Evolutionary conservation across 2,329 filamentous ascomycete species (phyloP), one percentile per base, ranked within the genome.

Genomic region (Mollisia scopiformis): DNA sequence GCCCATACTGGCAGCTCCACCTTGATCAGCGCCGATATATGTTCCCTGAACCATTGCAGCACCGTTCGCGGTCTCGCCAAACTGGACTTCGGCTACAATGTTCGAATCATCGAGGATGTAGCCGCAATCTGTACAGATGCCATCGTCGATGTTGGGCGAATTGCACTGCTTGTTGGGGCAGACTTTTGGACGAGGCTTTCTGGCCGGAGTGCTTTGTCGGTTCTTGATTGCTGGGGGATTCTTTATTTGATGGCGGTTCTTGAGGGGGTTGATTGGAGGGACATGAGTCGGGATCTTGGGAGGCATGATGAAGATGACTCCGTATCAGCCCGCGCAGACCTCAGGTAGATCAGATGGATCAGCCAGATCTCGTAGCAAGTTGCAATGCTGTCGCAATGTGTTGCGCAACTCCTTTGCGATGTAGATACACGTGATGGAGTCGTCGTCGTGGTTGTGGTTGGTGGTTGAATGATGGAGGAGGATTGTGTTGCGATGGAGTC

Each of bases 31-130:
- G 57, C 88, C 89, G 62, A 99, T 87, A 72, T 89, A 96, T 64
- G 89, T 93, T 74, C 95, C 95, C 75, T 97, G 92, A 19, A 97
- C 92, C 54, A 96, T 85, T 55, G 94, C 93, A 52, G 91, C 92
- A 70, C 95, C 95, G 33, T 87, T 88, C 0, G 91, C 87, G 28
- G 87, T 90, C 79, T 99, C 94, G 66, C 93, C 93, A 72, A 98
- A 99, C 23, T 89, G 89, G 64, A 98, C 86, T 75, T 99, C 95
- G 52, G 92, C 86, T 61, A 97, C 93, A 64, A 98, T 97, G 72
- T 96, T 93, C 73, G 87, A 88, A 72, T 96, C 90, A 68, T 91
- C 89, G 58, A 94, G 86, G 67, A 97, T 87, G 62, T 87, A 88
- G 82, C 93, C 94, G 75, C 95, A 98, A 50, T 86, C 89, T 63